Evolutionary conservation across 495 filamentous ascomycete genomes (phyloP).

Genomic region (Penicillium canariense): DNA sequence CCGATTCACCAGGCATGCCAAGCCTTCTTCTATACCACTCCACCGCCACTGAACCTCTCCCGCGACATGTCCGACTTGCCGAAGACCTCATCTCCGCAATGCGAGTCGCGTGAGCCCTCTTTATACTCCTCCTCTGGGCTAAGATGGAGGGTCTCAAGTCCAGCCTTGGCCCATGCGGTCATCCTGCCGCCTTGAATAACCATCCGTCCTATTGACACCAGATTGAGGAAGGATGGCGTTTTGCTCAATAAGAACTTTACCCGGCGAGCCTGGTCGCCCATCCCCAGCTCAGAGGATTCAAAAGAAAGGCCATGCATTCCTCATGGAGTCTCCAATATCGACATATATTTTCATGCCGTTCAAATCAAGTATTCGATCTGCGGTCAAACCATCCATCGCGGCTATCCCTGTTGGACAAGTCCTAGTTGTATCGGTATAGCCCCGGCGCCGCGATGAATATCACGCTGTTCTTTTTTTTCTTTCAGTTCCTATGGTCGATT

Average conservation of each 20-base stretch:
- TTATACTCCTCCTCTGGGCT: background rate
- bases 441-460: constrained; percentile 21
- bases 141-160: background rate
- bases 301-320: background rate
- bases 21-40: background rate
- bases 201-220: constrained; percentile 20
- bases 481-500: constrained; percentile 20
- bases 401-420: background rate
- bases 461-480: constrained; percentile 18
- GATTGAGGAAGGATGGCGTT: constrained; percentile 10
- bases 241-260: constrained; percentile 12
- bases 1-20: background rate
- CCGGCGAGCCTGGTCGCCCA: background rate
- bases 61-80: background rate
- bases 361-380: background rate
- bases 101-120: background rate
- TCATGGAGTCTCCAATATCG: background rate
- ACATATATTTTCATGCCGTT: background rate
- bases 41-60: no score
- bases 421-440: background rate
- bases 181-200: background rate
- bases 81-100: background rate
- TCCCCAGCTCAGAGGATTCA: background rate
- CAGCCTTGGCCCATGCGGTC: background rate
- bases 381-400: background rate